Percentiles rank a stretch among this genome's conserved stretches.
Evolutionary conservation across 2,329 filamentous ascomycete species (phyloP).

Genomic region (Waltergamsia citrina): DNA sequence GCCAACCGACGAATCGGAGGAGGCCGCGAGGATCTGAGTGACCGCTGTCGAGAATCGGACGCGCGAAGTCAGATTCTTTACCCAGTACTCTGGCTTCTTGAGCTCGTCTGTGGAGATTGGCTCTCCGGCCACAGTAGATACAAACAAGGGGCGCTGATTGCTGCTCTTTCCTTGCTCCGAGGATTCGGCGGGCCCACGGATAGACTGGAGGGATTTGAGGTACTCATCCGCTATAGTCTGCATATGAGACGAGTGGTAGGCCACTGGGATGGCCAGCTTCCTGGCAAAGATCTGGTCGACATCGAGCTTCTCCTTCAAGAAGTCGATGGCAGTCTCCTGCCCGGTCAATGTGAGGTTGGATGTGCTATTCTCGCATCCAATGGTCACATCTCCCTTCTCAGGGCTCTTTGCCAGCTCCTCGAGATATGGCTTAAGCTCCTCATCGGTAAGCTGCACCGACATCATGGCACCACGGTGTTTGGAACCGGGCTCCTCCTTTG

Average conservation of each 20-base stretch:
- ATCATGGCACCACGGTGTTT: constrained; percentile 37
- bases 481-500: constrained; percentile 12
- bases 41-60: constrained; percentile 20
- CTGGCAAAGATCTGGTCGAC: constrained; percentile 4
- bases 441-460: constrained; percentile 31
- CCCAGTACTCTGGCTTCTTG: constrained; percentile 18
- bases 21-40: constrained; percentile 10
- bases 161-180: neutral
- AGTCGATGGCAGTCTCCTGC: constrained; percentile 4
- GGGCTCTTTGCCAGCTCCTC: constrained; percentile 33
- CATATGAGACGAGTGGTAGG: constrained; percentile 11
- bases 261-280: constrained; percentile 8
- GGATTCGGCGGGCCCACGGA: no score
- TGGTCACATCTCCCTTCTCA: constrained; percentile 27
- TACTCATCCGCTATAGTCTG: constrained; percentile 13
- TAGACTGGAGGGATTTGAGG: neutral
- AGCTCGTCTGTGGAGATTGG: neutral
- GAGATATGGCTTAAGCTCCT: neutral
- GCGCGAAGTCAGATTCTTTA: constrained; percentile 19
- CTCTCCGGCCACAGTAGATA: neutral
- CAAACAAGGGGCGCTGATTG: neutral
- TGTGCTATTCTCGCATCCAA: constrained; percentile 10
- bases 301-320: constrained; percentile 4
- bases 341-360: constrained; percentile 6
- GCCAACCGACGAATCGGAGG: constrained; percentile 22